Percentiles rank a stretch among this genome's conserved stretches.
phyloP scores from a whole-genome alignment of 148 eudicot genomes.

The Fallopia convolvulus region DNA sequence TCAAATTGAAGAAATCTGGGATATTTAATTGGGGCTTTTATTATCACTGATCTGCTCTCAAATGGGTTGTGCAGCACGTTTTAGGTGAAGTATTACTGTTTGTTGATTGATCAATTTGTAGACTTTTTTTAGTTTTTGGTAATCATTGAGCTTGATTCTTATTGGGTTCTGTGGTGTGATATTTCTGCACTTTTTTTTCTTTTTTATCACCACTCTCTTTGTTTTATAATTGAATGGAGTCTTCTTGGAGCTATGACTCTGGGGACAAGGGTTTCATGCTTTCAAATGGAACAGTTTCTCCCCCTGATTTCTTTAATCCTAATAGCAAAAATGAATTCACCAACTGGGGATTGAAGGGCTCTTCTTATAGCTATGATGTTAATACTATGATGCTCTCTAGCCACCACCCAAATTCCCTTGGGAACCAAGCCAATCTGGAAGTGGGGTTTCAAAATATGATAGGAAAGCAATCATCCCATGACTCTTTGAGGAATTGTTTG shows the following conservation, averaged over 20 bases:
- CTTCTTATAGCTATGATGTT: not conserved
- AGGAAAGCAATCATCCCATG: slow-evolving; percentile 8
- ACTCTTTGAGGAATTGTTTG: slow-evolving; percentile 16
- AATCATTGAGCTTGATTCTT: not conserved
- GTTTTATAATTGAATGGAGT: not conserved
- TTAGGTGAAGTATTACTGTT: not conserved
- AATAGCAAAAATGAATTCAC: not conserved
- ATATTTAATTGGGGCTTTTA: too few species aligned
- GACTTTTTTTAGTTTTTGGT: not conserved
- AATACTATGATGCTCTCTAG: not conserved
- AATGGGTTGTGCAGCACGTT: not conserved
- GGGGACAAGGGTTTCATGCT: slow-evolving; percentile 2
- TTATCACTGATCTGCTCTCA: too few species aligned
- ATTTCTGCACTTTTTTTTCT: not conserved
- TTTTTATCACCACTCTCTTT: not conserved
- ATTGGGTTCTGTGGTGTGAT: not conserved
- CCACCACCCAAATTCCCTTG: not conserved
- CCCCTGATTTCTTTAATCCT: not conserved
- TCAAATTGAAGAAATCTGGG: not conserved
- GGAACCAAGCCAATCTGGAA: not conserved
- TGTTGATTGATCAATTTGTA: not conserved
- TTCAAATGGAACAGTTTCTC: not conserved
- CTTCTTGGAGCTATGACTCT: slow-evolving; percentile 12
- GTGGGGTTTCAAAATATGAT: not conserved
- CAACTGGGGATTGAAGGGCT: slow-evolving; percentile 4